These are phyloP conservation scores for Stephanodiscus minutulus DNA, from an alignment of 108 stramenopile species.

Conservation along the genomic window DNA sequence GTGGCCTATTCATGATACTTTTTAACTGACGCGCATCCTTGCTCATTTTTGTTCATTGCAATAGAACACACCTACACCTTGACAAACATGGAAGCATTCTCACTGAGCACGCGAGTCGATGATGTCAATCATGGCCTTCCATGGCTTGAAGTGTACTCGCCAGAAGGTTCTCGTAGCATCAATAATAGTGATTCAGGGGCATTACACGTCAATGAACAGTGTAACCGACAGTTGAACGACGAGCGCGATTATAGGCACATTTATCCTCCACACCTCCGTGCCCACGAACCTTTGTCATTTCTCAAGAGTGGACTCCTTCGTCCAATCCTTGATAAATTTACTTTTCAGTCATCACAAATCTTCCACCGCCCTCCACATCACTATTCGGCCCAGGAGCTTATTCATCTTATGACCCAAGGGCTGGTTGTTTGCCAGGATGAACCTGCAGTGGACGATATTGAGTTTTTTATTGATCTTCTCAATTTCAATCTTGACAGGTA, in stretches of 20 bases:
- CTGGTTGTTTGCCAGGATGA: constrained; percentile 30
- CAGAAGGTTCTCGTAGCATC: neutral
- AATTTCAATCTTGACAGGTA: constrained; percentile 42
- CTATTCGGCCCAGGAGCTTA: constrained; percentile 43
- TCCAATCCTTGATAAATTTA: constrained; percentile 51
- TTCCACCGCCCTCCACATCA: constrained; percentile 53
- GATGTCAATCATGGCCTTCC: constrained; percentile 50
- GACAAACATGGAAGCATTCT: constrained; percentile 45
- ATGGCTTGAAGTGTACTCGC: constrained; percentile 52
- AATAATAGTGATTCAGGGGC: too few species aligned
- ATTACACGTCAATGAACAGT: too few species aligned
- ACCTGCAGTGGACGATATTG: constrained; percentile 39
- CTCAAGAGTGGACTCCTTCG: constrained; percentile 27
- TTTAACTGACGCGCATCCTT: neutral
- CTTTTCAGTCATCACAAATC: constrained; percentile 50
- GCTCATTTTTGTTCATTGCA: constrained; percentile 1
- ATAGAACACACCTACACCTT: constrained; percentile 31
- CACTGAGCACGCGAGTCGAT: constrained; percentile 32
- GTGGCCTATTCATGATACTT: neutral
- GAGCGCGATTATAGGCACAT: neutral
- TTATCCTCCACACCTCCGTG: constrained; percentile 38
- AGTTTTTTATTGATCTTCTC: constrained; percentile 48
- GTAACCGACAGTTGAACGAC: too few species aligned
- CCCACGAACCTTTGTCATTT: constrained; percentile 51
- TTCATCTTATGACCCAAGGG: constrained; percentile 40